Evolutionary conservation across 2,329 filamentous ascomycete genomes (phyloP).

Genomic region (Colletotrichum tamarilloi): DNA sequence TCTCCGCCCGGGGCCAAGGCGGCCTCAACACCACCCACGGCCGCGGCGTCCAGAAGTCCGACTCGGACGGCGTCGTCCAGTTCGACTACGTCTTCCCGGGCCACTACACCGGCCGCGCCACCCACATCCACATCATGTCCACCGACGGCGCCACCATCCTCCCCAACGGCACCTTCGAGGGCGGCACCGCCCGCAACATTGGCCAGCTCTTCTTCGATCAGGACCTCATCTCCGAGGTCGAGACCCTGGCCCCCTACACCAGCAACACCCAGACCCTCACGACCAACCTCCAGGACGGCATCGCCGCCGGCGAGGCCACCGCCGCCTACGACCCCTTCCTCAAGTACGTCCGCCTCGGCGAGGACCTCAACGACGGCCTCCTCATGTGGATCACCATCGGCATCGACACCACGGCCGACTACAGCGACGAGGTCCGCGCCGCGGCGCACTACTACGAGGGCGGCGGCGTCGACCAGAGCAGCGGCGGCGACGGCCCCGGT

Average conservation of each 20-base stretch:
- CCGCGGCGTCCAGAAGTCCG: slow-evolving; percentile 37
- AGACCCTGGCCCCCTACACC: slow-evolving; percentile 58
- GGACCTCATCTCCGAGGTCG: slow-evolving; percentile 49
- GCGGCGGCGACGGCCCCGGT: slow-evolving; percentile 16
- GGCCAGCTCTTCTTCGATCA: slow-evolving; percentile 35
- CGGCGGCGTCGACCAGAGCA: slow-evolving; percentile 26
- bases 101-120: slow-evolving; percentile 57
- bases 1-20: slow-evolving; percentile 39
- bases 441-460: slow-evolving; percentile 31
- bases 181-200: slow-evolving; percentile 46
- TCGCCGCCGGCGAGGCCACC: slow-evolving; percentile 54
- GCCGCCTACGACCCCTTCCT: slow-evolving; percentile 63
- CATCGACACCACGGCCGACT: slow-evolving; percentile 50
- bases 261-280: slow-evolving; percentile 59
- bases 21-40: slow-evolving; percentile 32
- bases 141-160: slow-evolving; percentile 48
- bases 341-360: slow-evolving; percentile 68
- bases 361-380: slow-evolving; percentile 61
- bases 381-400: slow-evolving; percentile 67
- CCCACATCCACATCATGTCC: slow-evolving; percentile 59
- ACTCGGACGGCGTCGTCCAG: slow-evolving; percentile 42
- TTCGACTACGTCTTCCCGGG: slow-evolving; percentile 58
- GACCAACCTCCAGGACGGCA: slow-evolving; percentile 61
- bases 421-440: slow-evolving; percentile 27
- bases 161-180: slow-evolving; percentile 47